Conservation (phyloP, 139 green algal genomes). For the Nannochloris sp. region DNA sequence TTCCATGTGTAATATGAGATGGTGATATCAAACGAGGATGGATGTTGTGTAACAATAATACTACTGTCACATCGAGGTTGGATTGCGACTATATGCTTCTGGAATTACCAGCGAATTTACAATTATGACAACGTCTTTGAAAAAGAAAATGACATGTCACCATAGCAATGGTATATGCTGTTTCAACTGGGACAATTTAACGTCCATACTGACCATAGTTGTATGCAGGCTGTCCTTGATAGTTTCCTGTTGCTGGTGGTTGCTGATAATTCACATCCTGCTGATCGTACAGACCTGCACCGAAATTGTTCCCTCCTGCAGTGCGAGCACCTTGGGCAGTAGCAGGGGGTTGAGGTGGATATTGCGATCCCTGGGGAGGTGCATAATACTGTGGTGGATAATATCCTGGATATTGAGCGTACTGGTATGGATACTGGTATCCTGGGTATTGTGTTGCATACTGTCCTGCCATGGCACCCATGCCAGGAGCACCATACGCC, state of each 20-base stretch:
- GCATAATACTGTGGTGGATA: constrained; percentile 9
- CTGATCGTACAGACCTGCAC: background rate
- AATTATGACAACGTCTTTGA: no score
- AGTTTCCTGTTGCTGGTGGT: background rate
- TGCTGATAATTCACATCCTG: constrained; percentile 1
- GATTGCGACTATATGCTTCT: no score
- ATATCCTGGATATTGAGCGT: constrained; percentile 9
- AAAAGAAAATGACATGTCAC: no score
- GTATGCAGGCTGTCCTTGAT: background rate
- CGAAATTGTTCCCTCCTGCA: background rate
- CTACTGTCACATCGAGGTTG: no score
- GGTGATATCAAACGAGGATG: no score
- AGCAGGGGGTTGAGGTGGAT: background rate
- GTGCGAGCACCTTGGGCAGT: background rate
- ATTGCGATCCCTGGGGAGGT: background rate
- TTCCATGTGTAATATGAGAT: no score
- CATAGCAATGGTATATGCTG: no score
- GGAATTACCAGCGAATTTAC: no score
- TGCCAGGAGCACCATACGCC: constrained; percentile 2
- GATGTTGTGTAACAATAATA: no score
- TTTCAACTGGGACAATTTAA: background rate
- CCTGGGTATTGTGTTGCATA: background rate
- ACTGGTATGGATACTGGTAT: constrained; percentile 1
- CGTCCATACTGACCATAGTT: background rate
- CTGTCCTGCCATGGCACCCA: constrained; percentile 5